Evolutionary conservation across 495 filamentous ascomycete species (phyloP).

Genomic region (Acidiella bohemica): DNA sequence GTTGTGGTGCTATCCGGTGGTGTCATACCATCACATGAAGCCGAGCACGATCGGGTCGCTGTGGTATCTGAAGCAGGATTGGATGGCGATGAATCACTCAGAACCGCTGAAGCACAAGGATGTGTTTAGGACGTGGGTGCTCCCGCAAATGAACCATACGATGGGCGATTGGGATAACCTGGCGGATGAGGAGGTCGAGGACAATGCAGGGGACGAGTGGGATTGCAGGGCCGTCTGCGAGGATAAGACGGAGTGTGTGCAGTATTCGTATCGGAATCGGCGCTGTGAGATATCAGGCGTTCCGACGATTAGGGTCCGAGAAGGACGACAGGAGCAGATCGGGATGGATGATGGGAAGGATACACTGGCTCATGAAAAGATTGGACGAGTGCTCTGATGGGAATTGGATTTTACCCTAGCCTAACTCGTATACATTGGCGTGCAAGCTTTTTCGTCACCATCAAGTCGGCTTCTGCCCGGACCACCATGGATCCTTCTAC

Average conservation of each 20-base stretch:
- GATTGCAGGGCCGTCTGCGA: neutral
- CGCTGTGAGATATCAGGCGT: no score
- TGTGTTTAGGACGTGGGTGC: neutral
- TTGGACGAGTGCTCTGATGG: no score
- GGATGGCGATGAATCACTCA: neutral
- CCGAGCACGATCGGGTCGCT: conserved; percentile 2
- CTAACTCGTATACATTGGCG: no score
- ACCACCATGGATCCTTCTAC: no score
- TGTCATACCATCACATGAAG: conserved; percentile 18
- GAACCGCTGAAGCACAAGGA: neutral
- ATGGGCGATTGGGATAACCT: neutral
- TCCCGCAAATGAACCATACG: neutral
- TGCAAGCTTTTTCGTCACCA: no score
- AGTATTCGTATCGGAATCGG: no score
- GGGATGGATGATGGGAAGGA: no score
- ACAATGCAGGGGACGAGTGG: neutral
- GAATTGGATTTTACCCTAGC: no score
- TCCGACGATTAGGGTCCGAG: no score
- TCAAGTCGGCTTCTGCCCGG: no score
- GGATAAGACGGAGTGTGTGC: neutral
- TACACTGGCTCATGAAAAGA: no score
- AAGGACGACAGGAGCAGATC: no score
- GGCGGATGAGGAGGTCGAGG: neutral
- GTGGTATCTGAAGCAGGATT: conserved; percentile 13
- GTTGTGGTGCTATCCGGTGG: conserved; percentile 19